Evolutionary conservation across 306 rosid genomes (phyloP).

Genomic region (Cicer judaicum): DNA sequence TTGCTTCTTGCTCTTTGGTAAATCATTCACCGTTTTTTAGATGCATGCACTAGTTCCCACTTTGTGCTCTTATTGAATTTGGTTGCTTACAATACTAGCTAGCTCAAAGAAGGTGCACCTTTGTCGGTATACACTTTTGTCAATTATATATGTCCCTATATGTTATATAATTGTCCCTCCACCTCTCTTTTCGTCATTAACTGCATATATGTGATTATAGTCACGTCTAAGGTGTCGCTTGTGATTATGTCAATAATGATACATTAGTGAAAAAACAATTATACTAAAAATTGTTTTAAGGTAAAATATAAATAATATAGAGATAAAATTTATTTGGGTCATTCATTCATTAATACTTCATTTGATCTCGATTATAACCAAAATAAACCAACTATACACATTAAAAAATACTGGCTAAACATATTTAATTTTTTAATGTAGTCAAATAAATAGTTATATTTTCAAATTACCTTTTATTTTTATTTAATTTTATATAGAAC

Average conservation of each 20-base stretch:
- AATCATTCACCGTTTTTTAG: conserved; percentile 45
- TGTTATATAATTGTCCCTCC: conserved; percentile 35
- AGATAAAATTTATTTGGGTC: no score
- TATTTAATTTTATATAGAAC: no score
- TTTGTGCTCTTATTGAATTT: conserved; percentile 45
- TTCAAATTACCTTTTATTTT: no score
- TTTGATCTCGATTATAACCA: no score
- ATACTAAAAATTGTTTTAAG: no score
- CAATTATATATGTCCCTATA: conserved; percentile 29
- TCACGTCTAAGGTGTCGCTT: conserved; percentile 40
- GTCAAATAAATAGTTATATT: no score
- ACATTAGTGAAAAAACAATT: no score
- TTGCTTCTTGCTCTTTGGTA: conserved; percentile 23
- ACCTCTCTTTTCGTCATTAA: conserved; percentile 32
- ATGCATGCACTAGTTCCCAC: conserved; percentile 44
- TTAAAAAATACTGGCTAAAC: no score
- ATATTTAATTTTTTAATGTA: no score
- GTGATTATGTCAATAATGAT: background rate
- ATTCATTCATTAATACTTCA: no score
- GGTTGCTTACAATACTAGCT: conserved; percentile 45
- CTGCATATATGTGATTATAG: conserved; percentile 45
- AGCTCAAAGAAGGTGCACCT: conserved; percentile 49
- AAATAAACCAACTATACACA: no score
- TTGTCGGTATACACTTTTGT: conserved; percentile 52
- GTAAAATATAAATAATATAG: no score